Conservation (phyloP, 192 early-diverging fungal genomes). For the Funneliformis geosporum region DNA sequence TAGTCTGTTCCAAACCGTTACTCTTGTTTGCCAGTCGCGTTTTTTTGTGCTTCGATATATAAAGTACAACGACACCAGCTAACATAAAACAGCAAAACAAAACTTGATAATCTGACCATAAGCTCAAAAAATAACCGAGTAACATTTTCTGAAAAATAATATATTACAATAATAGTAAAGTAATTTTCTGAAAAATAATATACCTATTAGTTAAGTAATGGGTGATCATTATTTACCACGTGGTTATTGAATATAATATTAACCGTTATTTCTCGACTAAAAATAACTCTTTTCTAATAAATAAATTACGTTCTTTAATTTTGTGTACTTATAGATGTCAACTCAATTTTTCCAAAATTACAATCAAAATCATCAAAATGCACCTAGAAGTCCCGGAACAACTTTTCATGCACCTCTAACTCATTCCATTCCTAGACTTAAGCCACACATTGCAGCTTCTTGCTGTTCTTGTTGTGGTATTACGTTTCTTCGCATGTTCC, state of each 20-base stretch:
- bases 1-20: background rate
- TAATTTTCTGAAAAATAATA: no score
- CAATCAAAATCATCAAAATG: no score
- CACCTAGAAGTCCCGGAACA: slow-evolving; percentile 17
- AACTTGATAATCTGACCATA: background rate
- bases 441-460: slow-evolving; percentile 19
- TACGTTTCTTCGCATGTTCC: slow-evolving; percentile 44
- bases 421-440: slow-evolving; percentile 17
- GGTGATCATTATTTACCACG: no score
- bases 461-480: slow-evolving; percentile 41
- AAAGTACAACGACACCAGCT: background rate
- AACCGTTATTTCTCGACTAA: no score
- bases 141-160: no score
- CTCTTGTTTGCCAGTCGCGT: background rate
- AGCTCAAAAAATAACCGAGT: background rate
- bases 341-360: no score
- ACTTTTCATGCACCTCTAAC: slow-evolving; percentile 22
- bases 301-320: no score
- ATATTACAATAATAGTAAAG: no score
- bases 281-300: no score
- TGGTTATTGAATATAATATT: no score
- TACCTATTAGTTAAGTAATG: no score
- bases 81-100: background rate
- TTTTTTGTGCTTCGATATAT: background rate
- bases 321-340: no score